Percentiles rank a stretch among this genome's conserved stretches.
Conservation (phyloP, 2,329 filamentous ascomycete genomes). For the Fusarium tjaetaba region DNA sequence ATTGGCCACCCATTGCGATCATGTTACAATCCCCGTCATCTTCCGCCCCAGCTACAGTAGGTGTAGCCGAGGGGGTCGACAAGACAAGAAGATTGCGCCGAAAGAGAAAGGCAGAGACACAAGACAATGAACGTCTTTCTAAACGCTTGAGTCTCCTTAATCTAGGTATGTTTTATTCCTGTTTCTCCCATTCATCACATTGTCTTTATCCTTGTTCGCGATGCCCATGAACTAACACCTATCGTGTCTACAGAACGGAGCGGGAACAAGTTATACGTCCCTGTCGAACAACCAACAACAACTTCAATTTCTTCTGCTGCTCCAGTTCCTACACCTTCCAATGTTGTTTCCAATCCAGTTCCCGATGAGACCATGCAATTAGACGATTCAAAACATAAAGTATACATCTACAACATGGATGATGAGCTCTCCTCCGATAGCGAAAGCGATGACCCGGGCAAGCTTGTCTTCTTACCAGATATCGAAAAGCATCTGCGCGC, state of each 20-base stretch:
- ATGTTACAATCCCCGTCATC: constrained; percentile 49
- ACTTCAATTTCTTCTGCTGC: constrained; percentile 37
- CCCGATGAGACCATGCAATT: constrained; percentile 77
- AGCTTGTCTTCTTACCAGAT: constrained; percentile 83
- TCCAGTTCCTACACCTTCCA: constrained; percentile 27
- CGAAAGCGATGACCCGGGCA: constrained; percentile 59
- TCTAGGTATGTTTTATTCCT: constrained; percentile 67
- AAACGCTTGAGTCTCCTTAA: constrained; percentile 87
- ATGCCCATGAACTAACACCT: background rate
- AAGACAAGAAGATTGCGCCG: constrained; percentile 44
- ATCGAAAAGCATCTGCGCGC: constrained; percentile 82
- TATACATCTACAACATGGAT: constrained; percentile 92
- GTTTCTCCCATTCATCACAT: background rate
- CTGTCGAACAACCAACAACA: constrained; percentile 60
- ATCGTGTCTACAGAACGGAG: constrained; percentile 61
- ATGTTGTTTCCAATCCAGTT: constrained; percentile 17
- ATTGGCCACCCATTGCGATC: constrained; percentile 38
- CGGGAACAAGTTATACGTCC: constrained; percentile 72
- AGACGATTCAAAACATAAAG: constrained; percentile 85
- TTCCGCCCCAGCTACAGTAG: constrained; percentile 30
- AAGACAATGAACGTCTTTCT: constrained; percentile 77
- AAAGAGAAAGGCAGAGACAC: constrained; percentile 70
- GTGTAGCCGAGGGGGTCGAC: constrained; percentile 31
- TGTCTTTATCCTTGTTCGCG: background rate
- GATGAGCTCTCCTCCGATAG: constrained; percentile 75